Percentiles rank a stretch among this genome's conserved stretches.
Conservation (phyloP, 257 asterid genomes). For the Ilex aquifolium region DNA sequence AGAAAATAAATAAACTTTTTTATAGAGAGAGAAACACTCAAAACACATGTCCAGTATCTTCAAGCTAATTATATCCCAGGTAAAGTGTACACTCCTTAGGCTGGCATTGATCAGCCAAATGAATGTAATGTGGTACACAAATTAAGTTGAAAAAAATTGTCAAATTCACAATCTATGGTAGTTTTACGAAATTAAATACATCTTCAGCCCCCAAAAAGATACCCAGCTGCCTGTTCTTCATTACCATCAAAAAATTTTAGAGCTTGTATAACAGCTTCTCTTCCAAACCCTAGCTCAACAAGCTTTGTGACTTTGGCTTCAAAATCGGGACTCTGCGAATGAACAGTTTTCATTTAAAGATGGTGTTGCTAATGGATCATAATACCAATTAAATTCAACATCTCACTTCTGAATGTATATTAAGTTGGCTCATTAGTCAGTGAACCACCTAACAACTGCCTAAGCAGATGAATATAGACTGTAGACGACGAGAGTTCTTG, state of each 20-base stretch:
- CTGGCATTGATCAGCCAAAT: not conserved
- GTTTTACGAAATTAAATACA: not conserved
- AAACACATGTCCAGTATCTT: no score
- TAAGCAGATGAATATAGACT: no score
- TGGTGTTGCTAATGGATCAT: no score
- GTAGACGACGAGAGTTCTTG: no score
- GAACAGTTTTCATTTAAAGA: not conserved
- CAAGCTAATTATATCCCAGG: not conserved
- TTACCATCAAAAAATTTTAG: conserved; percentile 72
- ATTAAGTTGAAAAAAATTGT: not conserved
- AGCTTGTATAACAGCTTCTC: conserved; percentile 85
- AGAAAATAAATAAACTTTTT: not conserved
- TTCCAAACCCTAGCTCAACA: conserved; percentile 87
- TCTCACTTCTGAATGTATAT: no score
- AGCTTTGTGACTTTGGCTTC: conserved; percentile 88
- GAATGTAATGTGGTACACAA: not conserved
- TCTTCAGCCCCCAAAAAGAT: conserved; percentile 84
- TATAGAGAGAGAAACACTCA: not conserved
- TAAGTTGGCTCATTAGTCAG: no score
- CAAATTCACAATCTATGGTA: not conserved
- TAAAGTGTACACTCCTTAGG: not conserved
- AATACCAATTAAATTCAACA: no score
- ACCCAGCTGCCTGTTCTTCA: conserved; percentile 93
- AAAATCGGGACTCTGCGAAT: conserved; percentile 59
- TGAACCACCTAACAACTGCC: no score